These are phyloP conservation scores for Taphrina flavorubra DNA, from an alignment of 1,139 yeast genomes.

Conservation along the genomic window DNA sequence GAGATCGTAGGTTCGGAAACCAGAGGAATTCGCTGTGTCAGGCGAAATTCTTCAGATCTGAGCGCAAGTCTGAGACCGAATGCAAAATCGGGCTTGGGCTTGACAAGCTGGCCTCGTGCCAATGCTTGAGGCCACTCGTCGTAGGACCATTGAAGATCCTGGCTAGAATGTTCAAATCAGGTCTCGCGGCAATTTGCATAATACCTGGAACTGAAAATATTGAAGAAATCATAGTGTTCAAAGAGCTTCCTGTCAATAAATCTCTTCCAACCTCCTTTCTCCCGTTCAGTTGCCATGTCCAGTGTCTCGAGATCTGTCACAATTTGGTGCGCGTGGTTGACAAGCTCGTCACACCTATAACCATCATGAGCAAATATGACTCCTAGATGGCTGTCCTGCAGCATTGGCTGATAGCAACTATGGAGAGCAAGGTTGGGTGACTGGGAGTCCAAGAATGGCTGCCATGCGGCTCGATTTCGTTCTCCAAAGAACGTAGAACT, in stretches of 20 bases:
- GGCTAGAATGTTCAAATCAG: constrained; percentile 2
- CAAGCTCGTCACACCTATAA: constrained; percentile 8
- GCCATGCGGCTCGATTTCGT: constrained; percentile 14
- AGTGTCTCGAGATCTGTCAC: constrained; percentile 3
- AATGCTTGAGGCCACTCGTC: constrained; percentile 8
- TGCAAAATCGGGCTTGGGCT: constrained; percentile 17
- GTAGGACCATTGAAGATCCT: constrained; percentile 3
- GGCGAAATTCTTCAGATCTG: neutral
- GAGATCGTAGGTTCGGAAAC: constrained; percentile 6
- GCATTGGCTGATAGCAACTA: neutral
- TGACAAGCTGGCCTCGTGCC: constrained; percentile 16
- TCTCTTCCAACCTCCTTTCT: constrained; percentile 10
- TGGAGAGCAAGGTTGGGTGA: neutral
- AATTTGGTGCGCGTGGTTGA: constrained; percentile 12
- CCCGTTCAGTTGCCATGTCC: constrained; percentile 18
- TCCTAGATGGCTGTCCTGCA: constrained; percentile 5
- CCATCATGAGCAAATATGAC: constrained; percentile 5
- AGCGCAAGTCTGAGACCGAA: constrained; percentile 10
- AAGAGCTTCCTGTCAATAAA: constrained; percentile 1
- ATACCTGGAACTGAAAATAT: constrained; percentile 8
- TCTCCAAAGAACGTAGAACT: constrained; percentile 1
- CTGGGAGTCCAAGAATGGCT: neutral
- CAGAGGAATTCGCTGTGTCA: constrained; percentile 9
- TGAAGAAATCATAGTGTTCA: constrained; percentile 4
- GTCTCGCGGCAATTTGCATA: neutral